Evolutionary conservation across 805 yeast species (phyloP).

Genomic region (Komagataella kurtzmanii): DNA sequence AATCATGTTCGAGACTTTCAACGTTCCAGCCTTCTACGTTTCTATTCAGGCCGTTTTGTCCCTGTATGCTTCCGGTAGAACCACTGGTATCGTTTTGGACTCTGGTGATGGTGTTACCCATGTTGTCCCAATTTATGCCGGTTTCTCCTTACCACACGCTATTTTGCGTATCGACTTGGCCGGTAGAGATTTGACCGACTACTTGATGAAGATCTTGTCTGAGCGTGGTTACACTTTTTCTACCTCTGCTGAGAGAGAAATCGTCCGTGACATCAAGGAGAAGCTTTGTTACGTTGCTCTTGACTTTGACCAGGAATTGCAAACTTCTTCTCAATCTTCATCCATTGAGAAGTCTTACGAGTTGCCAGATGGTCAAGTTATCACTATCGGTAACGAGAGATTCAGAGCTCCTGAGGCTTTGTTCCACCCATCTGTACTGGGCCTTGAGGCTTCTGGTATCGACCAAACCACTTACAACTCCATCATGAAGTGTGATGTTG

Average conservation of each 20-base stretch:
- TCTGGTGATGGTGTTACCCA: slow-evolving; percentile 99
- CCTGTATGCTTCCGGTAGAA: slow-evolving; percentile 98
- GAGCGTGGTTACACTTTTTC: slow-evolving; percentile 99
- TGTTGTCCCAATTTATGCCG: slow-evolving; percentile 99
- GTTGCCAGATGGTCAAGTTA: slow-evolving; percentile 99
- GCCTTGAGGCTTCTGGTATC: slow-evolving; percentile 94
- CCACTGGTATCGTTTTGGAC: slow-evolving; percentile 98
- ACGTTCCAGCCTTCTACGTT: slow-evolving; percentile 98
- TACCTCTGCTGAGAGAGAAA: slow-evolving; percentile 98
- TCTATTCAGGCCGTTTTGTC: slow-evolving; percentile 98
- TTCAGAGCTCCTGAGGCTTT: slow-evolving; percentile 99
- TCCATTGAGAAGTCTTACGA: slow-evolving; percentile 98
- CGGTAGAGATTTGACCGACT: slow-evolving; percentile 98
- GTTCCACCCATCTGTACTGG: slow-evolving; percentile 92
- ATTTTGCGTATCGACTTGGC: slow-evolving; percentile 98
- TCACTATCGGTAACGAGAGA: slow-evolving; percentile 99
- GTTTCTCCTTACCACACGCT: slow-evolving; percentile 98
- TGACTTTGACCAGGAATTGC: slow-evolving; percentile 99
- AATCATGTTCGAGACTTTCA: slow-evolving; percentile 97
- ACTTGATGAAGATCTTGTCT: slow-evolving; percentile 94
- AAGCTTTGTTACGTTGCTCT: slow-evolving; percentile 98
- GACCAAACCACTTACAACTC: slow-evolving; percentile 95
- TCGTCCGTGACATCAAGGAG: slow-evolving; percentile 90
- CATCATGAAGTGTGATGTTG: slow-evolving; percentile 97
- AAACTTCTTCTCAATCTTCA: slow-evolving; percentile 96